Conservation (phyloP, 495 filamentous ascomycete genomes). For the Xylaria intraflava region DNA sequence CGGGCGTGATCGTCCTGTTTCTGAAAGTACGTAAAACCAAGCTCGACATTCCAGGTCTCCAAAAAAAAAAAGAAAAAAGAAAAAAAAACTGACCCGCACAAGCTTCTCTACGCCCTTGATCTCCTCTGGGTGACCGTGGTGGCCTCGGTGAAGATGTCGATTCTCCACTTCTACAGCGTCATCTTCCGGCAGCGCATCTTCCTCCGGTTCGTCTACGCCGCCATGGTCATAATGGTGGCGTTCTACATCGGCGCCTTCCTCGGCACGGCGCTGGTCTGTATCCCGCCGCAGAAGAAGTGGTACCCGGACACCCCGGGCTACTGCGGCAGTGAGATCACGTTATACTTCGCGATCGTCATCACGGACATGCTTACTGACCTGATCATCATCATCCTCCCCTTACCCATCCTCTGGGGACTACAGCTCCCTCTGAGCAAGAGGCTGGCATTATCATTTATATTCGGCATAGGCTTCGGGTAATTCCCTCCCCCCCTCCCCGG, state of each 20-base stretch:
- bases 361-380: neutral
- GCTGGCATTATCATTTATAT: neutral
- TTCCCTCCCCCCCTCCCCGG: too few relatives aligned
- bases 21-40: neutral
- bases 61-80: neutral
- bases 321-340: neutral
- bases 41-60: neutral
- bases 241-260: neutral
- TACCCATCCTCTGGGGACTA: neutral
- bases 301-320: neutral
- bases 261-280: neutral
- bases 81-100: too few relatives aligned
- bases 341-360: neutral
- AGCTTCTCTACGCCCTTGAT: neutral
- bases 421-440: neutral
- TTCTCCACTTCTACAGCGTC: conserved; percentile 1
- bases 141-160: neutral
- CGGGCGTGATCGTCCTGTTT: neutral
- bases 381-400: neutral
- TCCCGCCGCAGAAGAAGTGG: neutral
- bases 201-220: neutral
- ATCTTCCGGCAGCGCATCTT: neutral
- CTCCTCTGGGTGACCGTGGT: neutral
- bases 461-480: neutral
- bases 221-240: neutral